phyloP scores from a whole-genome alignment of 2,329 filamentous ascomycete genomes.

The Aspergillus piperis region DNA sequence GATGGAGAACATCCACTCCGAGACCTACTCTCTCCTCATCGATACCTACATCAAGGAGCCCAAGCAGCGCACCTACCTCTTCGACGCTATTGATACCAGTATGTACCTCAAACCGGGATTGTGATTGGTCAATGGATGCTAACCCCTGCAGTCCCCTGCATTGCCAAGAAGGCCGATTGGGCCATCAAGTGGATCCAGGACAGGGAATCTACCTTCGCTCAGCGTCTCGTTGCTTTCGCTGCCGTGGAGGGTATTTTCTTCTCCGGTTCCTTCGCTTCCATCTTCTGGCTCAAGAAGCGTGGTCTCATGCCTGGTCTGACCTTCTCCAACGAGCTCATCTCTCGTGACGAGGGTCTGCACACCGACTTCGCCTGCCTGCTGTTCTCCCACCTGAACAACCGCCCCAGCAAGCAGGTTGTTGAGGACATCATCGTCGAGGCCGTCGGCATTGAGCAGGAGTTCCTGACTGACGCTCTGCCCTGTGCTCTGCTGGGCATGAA shows the following conservation, averaged over 20 bases:
- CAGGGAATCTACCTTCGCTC: conserved; percentile 89
- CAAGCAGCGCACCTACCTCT: conserved; percentile 88
- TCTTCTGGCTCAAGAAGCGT: conserved; percentile 99
- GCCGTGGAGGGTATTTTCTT: conserved; percentile 99
- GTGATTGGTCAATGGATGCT: conserved; percentile 23
- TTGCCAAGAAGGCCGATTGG: conserved; percentile 98
- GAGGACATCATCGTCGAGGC: conserved; percentile 91
- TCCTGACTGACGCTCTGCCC: conserved; percentile 92
- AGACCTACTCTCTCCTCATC: conserved; percentile 98
- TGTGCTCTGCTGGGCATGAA: conserved; percentile 97
- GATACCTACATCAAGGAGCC: conserved; percentile 99
- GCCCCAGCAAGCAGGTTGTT: conserved; percentile 78
- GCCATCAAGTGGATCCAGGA: conserved; percentile 93
- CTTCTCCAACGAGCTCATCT: conserved; percentile 99
- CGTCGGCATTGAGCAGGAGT: conserved; percentile 94
- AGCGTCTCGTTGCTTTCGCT: conserved; percentile 93
- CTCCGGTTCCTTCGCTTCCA: conserved; percentile 95
- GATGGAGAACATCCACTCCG: conserved; percentile 99
- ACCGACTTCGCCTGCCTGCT: conserved; percentile 98
- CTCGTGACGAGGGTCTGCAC: conserved; percentile 97
- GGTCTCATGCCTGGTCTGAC: conserved; percentile 97
- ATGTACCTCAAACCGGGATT: conserved; percentile 41
- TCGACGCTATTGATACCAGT: conserved; percentile 99
- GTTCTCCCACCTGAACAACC: conserved; percentile 95
- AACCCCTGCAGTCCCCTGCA: conserved; percentile 73